Base-by-base conservation (phyloP, 805 yeast genomes). In the Lipomyces yamadae region DNA sequence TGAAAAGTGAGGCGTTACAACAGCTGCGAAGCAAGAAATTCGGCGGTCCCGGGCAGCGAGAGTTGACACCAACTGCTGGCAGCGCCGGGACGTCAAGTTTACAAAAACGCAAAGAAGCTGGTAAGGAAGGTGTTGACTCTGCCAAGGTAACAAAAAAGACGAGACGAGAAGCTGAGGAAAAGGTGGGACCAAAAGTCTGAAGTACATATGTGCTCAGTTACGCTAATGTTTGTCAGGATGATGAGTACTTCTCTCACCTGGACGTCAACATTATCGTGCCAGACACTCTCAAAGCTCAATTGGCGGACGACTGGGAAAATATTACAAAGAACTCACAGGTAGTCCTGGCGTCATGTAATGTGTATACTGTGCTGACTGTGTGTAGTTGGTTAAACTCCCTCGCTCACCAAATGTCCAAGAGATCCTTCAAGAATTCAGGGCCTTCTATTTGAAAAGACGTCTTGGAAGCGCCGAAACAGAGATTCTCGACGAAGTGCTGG, bases 271-370 rank as follows among this genome's bases (percentile, higher is more conserved):
- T 91, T 15, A 78, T 79, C 13, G 84, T 93, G 6, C 90, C 94
- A 1, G 86, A 87, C 60, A 78, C 82, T 37, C 80, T 94, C 65
- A 93, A 92, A 76, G 80, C 88, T 4, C 73, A 87, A 2, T 79
- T 94, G 50, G 96, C 93, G 0, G 92, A 91, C 76, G 98, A 94
- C 79, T 94, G 98, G 99, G 97, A 94, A 77, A 82, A 81, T 71
- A 83, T 94, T 42, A 92, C 98, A 0, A 90, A 90, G 72, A 90
- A 92, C 72, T 88, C 88, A 61, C 86, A 87, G 75, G 69, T 66
- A 56, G 18, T 30, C 7, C 8, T 29, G 10, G 15, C 37, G 13
- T 61, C 48, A 42, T 4, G 6, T 42, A 24, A 42, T n/a, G 48
- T 1, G 24, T n/a, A 42, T 42, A 8, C 48, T n/a, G 10, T 42